Evolutionary conservation across 495 filamentous ascomycete genomes (phyloP), one percentile per base, ranked within the genome.

Genomic region (Pyrenopolyporus hunteri): DNA sequence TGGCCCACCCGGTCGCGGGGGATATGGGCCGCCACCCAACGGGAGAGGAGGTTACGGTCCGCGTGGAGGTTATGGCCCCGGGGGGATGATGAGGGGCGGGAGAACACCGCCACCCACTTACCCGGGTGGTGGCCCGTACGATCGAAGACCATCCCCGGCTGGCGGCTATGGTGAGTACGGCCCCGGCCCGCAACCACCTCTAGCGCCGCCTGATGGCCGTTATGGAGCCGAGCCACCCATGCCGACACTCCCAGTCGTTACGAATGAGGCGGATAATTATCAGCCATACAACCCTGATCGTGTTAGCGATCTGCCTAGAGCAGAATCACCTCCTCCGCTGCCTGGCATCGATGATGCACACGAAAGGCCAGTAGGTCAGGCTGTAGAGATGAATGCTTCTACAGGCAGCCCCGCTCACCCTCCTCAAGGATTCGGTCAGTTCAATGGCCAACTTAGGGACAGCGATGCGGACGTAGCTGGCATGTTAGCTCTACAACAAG

Each of bases 331-430:
- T 4, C 86, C 86, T 5, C 88, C 88, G 4, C 73, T 89, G 63
- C 85, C 87, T 6, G 73, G 74, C 33, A 58, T 83, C 9, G 80
- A 85, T 20, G 68, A 77, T 36, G 46, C 63, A 3, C 40, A 28
- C 25, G 40, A 48, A 51, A 70, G 45, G 4, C 58, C 71, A 10
- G 78, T 88, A 16, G 88, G 88, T n/a, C 88, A 91, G 64, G 90
- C 90, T 0, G 82, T 92, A 43, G 92, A 93, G 70, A 93, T 96
- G 91, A 87, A 91, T 76, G 78, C 89, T 61, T 65, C 80, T 60
- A 80, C 79, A 1, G 81, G 81, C n/a, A 82, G 75, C 54, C 81
- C 83, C 20, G 74, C 81, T 17, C 72, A 74, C 7, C 44, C 67
- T 4, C 74, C 75, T 33, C 55, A 59, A 50, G 76, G 68, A 22